Conservation (phyloP, 441 rosid genomes). For the Macaranga tanarius region DNA sequence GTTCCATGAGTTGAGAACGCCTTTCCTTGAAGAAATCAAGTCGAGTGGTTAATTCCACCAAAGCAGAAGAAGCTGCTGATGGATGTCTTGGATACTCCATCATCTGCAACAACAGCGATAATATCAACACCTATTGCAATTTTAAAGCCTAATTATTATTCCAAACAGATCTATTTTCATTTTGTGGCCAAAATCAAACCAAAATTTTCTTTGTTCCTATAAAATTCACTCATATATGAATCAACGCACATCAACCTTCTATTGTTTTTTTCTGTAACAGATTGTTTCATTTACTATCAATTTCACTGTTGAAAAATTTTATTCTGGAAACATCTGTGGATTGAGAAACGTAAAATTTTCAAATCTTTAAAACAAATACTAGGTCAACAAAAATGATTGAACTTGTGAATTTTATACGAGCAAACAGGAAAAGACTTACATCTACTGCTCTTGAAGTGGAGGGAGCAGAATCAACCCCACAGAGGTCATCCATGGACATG, state of each 20-base stretch:
- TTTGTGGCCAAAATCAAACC: background rate
- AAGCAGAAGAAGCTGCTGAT: conserved; percentile 72
- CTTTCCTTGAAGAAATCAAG: conserved; percentile 97
- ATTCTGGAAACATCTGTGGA: background rate
- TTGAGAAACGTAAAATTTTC: background rate
- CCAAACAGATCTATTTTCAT: background rate
- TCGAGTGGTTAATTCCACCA: conserved; percentile 86
- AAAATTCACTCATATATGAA: background rate
- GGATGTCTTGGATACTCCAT: conserved; percentile 77
- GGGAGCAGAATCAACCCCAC: conserved; percentile 67
- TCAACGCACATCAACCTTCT: background rate
- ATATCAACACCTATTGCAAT: background rate
- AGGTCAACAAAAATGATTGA: background rate
- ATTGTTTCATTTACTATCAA: background rate
- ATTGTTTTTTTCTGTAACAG: background rate
- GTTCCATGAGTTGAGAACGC: conserved; percentile 94
- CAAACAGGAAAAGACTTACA: conserved; percentile 39
- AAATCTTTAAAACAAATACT: background rate
- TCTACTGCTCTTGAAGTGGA: conserved; percentile 77
- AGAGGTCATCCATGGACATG: conserved; percentile 58
- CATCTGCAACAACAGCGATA: conserved; percentile 37
- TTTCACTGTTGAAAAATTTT: background rate
- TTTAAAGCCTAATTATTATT: background rate
- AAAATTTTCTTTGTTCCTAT: background rate
- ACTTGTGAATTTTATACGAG: background rate